These are phyloP conservation scores for Solanum habrochaites DNA, from an alignment of 257 asterid species.

Conservation along the genomic window DNA sequence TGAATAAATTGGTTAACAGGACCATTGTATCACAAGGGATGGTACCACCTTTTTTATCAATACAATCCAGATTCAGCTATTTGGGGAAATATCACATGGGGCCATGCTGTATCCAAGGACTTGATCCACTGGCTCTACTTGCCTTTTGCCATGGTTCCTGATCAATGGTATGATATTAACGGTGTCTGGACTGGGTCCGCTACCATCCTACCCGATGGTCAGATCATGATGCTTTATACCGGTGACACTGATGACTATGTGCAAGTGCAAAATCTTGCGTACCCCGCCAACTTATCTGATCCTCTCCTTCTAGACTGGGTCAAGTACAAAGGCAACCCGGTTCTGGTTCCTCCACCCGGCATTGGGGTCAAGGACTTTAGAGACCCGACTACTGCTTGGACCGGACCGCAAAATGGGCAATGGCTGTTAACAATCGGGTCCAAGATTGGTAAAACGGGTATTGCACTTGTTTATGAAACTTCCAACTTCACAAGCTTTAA, in stretches of 20 bases:
- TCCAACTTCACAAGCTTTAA: slow-evolving; percentile 30
- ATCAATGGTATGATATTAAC: slow-evolving; percentile 53
- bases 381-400: slow-evolving; percentile 89
- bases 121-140: slow-evolving; percentile 68
- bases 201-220: slow-evolving; percentile 60
- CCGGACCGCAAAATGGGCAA: slow-evolving; percentile 31
- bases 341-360: slow-evolving; percentile 70
- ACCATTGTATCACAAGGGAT: slow-evolving; percentile 69
- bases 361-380: slow-evolving; percentile 52
- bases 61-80: slow-evolving; percentile 74
- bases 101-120: slow-evolving; percentile 72
- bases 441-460: slow-evolving; percentile 42
- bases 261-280: slow-evolving; percentile 75
- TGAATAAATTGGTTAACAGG: slow-evolving; percentile 17
- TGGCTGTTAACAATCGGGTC: slow-evolving; percentile 69
- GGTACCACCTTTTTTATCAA: slow-evolving; percentile 85
- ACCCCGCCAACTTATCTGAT: slow-evolving; percentile 64
- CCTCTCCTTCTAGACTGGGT: slow-evolving; percentile 72
- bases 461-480: slow-evolving; percentile 62
- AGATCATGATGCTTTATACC: slow-evolving; percentile 59
- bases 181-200: slow-evolving; percentile 97
- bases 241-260: slow-evolving; percentile 47
- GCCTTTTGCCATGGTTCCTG: slow-evolving; percentile 65
- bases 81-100: slow-evolving; percentile 88
- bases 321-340: slow-evolving; percentile 55